Conservation (phyloP, 495 filamentous ascomycete species). For the Penicillium ochrochloron region DNA sequence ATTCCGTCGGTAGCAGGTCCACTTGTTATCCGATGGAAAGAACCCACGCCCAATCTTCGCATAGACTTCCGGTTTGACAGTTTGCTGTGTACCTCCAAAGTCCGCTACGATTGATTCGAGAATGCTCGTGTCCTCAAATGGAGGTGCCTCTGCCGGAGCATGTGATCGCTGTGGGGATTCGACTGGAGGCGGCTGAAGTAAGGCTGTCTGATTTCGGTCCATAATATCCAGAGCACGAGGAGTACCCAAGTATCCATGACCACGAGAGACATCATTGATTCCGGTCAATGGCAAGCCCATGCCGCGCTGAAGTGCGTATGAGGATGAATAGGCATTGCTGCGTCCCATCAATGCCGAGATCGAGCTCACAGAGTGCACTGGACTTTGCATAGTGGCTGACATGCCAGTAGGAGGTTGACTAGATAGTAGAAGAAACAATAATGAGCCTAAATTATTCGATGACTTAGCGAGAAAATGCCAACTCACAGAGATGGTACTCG, state of each 20-base stretch:
- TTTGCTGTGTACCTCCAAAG: constrained; percentile 39
- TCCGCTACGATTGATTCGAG: constrained; percentile 65
- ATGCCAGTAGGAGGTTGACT: constrained; percentile 47
- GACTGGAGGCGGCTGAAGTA: constrained; percentile 38
- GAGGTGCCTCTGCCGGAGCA: constrained; percentile 49
- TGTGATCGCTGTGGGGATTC: constrained; percentile 42
- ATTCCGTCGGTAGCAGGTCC: constrained; percentile 96
- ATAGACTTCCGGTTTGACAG: constrained; percentile 75
- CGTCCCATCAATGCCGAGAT: constrained; percentile 40
- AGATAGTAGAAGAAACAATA: constrained; percentile 10
- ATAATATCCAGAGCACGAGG: constrained; percentile 42
- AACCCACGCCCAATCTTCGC: constrained; percentile 93
- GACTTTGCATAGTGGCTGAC: constrained; percentile 40
- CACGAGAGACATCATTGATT: constrained; percentile 41
- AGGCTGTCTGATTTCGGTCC: constrained; percentile 39
- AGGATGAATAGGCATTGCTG: constrained; percentile 40
- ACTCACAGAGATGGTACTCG: constrained; percentile 52
- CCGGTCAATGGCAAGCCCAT: constrained; percentile 40
- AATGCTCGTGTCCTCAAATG: constrained; percentile 60
- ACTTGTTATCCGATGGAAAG: constrained; percentile 82
- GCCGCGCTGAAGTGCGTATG: constrained; percentile 42
- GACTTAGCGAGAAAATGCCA: not conserved
- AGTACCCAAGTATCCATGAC: constrained; percentile 39
- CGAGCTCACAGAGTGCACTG: constrained; percentile 31
- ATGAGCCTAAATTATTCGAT: constrained; percentile 24